Evolutionary conservation across 345 rosid species (phyloP).

Genomic region (Brassica napus): Da-Ae NC_063451.1:40989501-40990000

Average conservation of each 20-base stretch:
- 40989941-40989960: background rate
- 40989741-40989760: constrained; percentile 19
- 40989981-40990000: constrained; percentile 12
- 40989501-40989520: constrained; percentile 32
- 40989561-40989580: constrained; percentile 21
- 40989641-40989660: background rate
- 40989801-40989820: constrained; percentile 12
- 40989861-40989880: constrained; percentile 14
- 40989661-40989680: background rate
- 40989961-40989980: background rate
- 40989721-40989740: constrained; percentile 14
- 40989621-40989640: constrained; percentile 4
- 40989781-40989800: constrained; percentile 22
- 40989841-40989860: background rate
- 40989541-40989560: constrained; percentile 38
- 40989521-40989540: background rate
- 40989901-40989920: constrained; percentile 19
- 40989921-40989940: constrained; percentile 29
- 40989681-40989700: constrained; percentile 10
- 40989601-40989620: constrained; percentile 22
- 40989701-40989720: constrained; percentile 34
- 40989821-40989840: background rate
- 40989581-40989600: constrained; percentile 25
- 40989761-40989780: constrained; percentile 40
- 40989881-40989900: constrained; percentile 29